Base-by-base conservation (phyloP, 2,329 filamentous ascomycete genomes). In the Cytospora leucostoma region DNA sequence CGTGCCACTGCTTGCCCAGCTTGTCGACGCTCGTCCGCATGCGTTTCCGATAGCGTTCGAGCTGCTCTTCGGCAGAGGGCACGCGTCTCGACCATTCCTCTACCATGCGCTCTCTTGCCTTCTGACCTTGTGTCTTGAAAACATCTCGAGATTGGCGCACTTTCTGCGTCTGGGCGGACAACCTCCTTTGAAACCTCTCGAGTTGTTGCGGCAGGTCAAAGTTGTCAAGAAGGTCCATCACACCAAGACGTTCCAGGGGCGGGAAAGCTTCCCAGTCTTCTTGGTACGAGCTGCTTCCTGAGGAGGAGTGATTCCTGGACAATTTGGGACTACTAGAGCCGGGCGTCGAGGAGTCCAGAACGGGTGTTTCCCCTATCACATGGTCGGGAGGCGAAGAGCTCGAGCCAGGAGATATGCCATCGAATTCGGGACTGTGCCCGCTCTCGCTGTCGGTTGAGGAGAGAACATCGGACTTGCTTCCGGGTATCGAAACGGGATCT, bases 141-240 rank as follows among this genome's bases (percentile, higher is more conserved):
- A 87, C 92, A 74, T 95, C 90, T 70, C 91, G 87, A 66, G 95
- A 94, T 72, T 88, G 88, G 66, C 88, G 88, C 37, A 98, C 89
- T 75, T 91, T 95, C 69, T 95, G 88, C 4, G 88, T 94, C 76
- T 97, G 93, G 6, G 87, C 85, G 34, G 89, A 89, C 64, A 98
- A 82, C 44, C 91, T 90, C 70, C 86, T 89, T 72, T 97, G 93
- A 68, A 97, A 83, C 79, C 91, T 95, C 77, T 98, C 95, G 21
- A 99, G 84, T 70, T 94, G 91, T 71, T 96, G 91, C 1, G 93
- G 90, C 37, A 99, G 81, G 7, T 93, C 91, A 67, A 99, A 87
- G 74, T 97, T 98, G 77, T 97, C 94, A 68, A 99, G 85, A 56
- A 99, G 83, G 73, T 99, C 95, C 71, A 99, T 92, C 63, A 98